Conservation (phyloP, 352 stramenopile genomes). For the Plasmopara muralis region DNA sequence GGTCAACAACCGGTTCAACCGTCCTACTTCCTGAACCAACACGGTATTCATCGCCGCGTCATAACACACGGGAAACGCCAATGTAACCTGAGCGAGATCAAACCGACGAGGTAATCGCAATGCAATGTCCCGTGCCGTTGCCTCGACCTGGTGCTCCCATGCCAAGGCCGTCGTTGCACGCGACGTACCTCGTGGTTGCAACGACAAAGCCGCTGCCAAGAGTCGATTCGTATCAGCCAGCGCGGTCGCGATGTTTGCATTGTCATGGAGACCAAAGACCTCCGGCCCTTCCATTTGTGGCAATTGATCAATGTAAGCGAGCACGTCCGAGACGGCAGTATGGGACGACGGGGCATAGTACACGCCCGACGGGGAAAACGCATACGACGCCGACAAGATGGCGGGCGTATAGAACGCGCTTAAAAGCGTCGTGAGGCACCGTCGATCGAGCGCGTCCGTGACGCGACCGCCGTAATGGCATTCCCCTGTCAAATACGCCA, state of each 20-base stretch:
- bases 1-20: conserved; percentile 85
- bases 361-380: conserved; percentile 75
- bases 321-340: conserved; percentile 42
- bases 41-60: conserved; percentile 88
- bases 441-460: conserved; percentile 92
- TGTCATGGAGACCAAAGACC: conserved; percentile 83
- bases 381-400: conserved; percentile 71
- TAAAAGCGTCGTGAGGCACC: conserved; percentile 80
- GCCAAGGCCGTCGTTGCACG: conserved; percentile 70
- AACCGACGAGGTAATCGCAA: conserved; percentile 65
- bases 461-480: conserved; percentile 95
- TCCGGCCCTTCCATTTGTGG: conserved; percentile 83
- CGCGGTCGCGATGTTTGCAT: conserved; percentile 85
- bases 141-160: conserved; percentile 84
- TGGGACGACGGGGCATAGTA: conserved; percentile 63
- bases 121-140: conserved; percentile 85
- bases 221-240: conserved; percentile 82
- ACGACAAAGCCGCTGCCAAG: conserved; percentile 82
- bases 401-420: conserved; percentile 79
- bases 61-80: conserved; percentile 80
- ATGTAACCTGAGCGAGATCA: conserved; percentile 86
- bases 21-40: conserved; percentile 86
- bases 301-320: conserved; percentile 78
- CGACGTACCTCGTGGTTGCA: conserved; percentile 76
- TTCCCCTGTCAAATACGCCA: conserved; percentile 89